Conservation (phyloP, 2,329 filamentous ascomycete genomes). For the Hymenoscyphus repandus region DNA sequence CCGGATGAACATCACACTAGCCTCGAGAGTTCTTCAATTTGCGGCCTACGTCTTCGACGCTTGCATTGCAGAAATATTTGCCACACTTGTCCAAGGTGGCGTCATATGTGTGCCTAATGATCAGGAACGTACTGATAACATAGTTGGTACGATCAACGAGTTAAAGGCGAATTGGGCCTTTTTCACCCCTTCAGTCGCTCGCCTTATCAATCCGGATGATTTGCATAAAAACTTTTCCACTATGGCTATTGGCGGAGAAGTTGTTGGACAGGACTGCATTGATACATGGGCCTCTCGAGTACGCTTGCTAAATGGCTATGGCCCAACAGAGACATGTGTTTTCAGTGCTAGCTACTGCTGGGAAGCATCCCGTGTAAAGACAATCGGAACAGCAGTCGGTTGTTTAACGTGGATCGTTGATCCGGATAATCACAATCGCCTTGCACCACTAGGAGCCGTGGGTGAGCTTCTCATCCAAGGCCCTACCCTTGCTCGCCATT, state of each 20-base stretch:
- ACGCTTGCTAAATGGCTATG: not conserved
- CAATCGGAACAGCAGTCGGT: constrained; percentile 17
- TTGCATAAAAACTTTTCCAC: not conserved
- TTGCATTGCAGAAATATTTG: constrained; percentile 32
- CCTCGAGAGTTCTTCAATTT: constrained; percentile 2
- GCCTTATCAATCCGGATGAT: not conserved
- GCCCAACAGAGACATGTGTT: too few relatives aligned
- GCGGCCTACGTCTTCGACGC: constrained; percentile 25
- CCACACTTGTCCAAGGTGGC: constrained; percentile 31
- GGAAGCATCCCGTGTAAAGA: constrained; percentile 8
- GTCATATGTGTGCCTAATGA: constrained; percentile 36
- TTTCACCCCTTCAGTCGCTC: not conserved
- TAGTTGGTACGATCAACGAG: constrained; percentile 24
- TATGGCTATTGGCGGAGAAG: not conserved
- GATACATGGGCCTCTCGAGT: not conserved
- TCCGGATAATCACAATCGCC: constrained; percentile 9
- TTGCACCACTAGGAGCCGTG: constrained; percentile 17
- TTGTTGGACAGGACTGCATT: not conserved
- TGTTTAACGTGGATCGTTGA: constrained; percentile 34
- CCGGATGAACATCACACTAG: not conserved
- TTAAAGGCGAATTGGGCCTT: not conserved
- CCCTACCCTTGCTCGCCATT: constrained; percentile 54
- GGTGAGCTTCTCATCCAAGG: constrained; percentile 32
- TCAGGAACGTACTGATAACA: constrained; percentile 33
- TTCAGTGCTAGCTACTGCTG: not conserved